A percentile compares a stretch with the other conserved stretches of the same genome.
phyloP scores from a whole-genome alignment of 2,329 filamentous ascomycete species.

The Aspergillus tamarii region DNA sequence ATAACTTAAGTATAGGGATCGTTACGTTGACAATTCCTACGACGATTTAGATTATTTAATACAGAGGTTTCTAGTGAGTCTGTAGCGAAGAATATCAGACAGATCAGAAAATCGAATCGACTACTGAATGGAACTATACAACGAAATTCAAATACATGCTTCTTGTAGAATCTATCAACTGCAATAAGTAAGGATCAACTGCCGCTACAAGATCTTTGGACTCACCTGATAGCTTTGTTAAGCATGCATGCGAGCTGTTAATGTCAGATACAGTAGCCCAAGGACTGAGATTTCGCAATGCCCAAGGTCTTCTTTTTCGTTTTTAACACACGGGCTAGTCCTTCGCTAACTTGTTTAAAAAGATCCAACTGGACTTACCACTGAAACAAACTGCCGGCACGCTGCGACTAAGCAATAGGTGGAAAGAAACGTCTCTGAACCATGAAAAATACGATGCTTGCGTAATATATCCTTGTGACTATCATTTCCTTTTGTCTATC shows the following conservation, averaged over 20 bases:
- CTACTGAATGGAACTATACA: neutral
- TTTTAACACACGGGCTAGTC: neutral
- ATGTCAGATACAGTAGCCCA: neutral
- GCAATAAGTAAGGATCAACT: neutral
- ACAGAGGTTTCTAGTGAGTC: neutral
- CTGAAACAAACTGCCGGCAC: too few species aligned
- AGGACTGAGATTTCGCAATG: neutral
- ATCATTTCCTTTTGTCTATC: too few species aligned
- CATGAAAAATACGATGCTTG: too few species aligned
- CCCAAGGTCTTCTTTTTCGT: too few species aligned
- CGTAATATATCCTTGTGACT: too few species aligned
- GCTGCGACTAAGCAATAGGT: too few species aligned
- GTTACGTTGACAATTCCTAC: neutral
- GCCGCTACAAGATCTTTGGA: neutral
- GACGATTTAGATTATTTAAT: neutral
- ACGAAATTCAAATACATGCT: neutral
- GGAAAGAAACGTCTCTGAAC: too few species aligned
- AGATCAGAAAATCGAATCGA: neutral
- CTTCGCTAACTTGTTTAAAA: too few species aligned
- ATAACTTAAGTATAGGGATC: neutral
- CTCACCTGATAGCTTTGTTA: neutral
- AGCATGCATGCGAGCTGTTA: neutral
- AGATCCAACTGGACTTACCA: too few species aligned
- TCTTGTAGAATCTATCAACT: neutral
- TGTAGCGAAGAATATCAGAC: rapidly evolving